These are phyloP conservation scores for Trypanosoma grayi DNA, from an alignment of 208 protist genomes.

Conservation along the genomic window DNA sequence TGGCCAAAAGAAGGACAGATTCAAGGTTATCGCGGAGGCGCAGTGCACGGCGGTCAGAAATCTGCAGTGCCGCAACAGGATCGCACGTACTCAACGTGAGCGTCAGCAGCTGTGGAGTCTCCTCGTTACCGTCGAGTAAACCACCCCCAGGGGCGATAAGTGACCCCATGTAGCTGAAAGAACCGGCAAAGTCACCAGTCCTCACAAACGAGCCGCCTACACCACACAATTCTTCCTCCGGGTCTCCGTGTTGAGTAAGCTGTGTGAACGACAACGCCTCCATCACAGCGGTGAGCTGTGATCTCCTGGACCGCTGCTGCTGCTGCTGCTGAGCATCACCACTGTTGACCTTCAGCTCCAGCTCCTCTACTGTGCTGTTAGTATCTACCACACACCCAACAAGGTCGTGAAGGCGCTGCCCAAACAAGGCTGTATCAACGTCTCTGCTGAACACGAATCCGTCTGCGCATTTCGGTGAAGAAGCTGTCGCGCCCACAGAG, in stretches of 20 bases:
- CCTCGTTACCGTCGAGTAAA: too few relatives aligned
- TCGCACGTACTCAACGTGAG: background rate
- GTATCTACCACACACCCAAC: background rate
- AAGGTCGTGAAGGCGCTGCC: background rate
- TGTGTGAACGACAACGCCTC: slow-evolving; percentile 9
- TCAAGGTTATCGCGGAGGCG: slow-evolving; percentile 7
- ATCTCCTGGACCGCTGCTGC: background rate
- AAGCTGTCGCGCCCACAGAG: background rate
- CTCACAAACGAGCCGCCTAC: background rate
- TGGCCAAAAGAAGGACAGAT: slow-evolving; percentile 8
- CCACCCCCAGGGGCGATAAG: background rate
- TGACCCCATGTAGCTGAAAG: background rate
- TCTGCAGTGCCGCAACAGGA: slow-evolving; percentile 9
- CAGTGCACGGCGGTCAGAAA: slow-evolving; percentile 1
- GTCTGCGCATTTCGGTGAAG: background rate
- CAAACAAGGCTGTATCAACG: background rate
- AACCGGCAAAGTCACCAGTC: background rate
- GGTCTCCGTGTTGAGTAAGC: background rate
- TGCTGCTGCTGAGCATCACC: background rate
- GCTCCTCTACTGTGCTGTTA: background rate
- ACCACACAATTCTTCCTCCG: background rate
- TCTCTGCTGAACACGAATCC: slow-evolving; percentile 8
- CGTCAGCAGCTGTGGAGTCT: background rate
- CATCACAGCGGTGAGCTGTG: slow-evolving; percentile 1
- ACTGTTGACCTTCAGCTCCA: background rate